These are phyloP conservation scores for Saccharomycopsis amapae DNA, from an alignment of 805 yeast species.

Conservation along the genomic window DNA sequence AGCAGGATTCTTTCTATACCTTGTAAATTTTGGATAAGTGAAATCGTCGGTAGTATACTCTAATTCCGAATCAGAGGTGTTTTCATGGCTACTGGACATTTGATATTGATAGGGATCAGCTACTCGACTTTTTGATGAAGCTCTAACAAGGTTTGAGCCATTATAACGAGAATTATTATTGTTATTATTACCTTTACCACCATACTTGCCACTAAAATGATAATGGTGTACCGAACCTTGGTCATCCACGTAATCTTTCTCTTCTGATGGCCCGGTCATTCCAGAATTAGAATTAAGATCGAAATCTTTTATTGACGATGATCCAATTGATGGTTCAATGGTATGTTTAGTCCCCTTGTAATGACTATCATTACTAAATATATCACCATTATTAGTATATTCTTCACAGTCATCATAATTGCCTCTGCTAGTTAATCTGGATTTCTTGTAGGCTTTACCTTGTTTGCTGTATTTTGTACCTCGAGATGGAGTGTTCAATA, in stretches of 20 bases:
- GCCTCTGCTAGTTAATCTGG: not conserved
- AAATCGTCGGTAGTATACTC: constrained; percentile 22
- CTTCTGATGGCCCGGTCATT: not conserved
- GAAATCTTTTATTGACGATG: constrained; percentile 4
- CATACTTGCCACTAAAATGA: not conserved
- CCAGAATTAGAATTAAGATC: constrained; percentile 6
- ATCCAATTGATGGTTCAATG: constrained; percentile 3
- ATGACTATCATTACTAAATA: not conserved
- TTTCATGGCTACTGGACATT: constrained; percentile 23
- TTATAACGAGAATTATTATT: no score
- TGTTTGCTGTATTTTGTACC: constrained; percentile 26
- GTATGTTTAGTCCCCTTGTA: constrained; percentile 25
- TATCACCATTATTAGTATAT: not conserved
- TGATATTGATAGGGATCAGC: not conserved
- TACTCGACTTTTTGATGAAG: no score
- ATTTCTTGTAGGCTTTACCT: constrained; percentile 28
- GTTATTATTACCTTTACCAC: no score
- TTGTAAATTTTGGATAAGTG: constrained; percentile 18
- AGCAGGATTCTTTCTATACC: constrained; percentile 8
- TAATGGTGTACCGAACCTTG: not conserved
- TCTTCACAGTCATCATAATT: constrained; percentile 9
- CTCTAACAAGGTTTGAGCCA: no score
- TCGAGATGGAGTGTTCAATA: constrained; percentile 22
- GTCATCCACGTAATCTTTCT: constrained; percentile 5
- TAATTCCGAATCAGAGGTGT: constrained; percentile 18